These are phyloP conservation scores for Cadophora sp. DNA, from an alignment of 2,329 filamentous ascomycete species.

Conservation along the genomic window DNA sequence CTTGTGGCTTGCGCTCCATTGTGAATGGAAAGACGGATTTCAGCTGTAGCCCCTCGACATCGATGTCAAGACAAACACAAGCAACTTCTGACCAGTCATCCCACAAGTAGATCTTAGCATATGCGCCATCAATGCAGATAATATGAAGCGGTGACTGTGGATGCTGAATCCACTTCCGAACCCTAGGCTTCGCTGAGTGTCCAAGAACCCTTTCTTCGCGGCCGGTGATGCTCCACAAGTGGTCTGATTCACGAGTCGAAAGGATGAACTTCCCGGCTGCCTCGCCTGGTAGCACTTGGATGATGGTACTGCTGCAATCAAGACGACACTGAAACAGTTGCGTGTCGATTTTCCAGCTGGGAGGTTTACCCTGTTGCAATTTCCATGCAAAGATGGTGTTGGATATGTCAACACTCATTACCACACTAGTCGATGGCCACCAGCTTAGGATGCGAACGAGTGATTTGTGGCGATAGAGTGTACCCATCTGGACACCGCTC, in stretches of 20 bases:
- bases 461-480: slow-evolving; percentile 43
- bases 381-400: slow-evolving; percentile 33
- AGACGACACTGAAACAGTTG: slow-evolving; percentile 35
- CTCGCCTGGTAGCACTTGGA: slow-evolving; percentile 41
- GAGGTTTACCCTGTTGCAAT: slow-evolving; percentile 15
- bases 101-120: slow-evolving; percentile 41
- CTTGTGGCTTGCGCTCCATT: slow-evolving; percentile 20
- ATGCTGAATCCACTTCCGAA: slow-evolving; percentile 40
- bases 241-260: slow-evolving; percentile 44
- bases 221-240: slow-evolving; percentile 42
- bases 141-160: slow-evolving; percentile 38
- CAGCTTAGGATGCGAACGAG: slow-evolving; percentile 42
- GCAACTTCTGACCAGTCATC: slow-evolving; percentile 41
- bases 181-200: slow-evolving; percentile 33
- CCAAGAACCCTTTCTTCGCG: slow-evolving; percentile 36
- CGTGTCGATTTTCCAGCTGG: slow-evolving; percentile 9
- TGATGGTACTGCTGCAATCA: slow-evolving; percentile 37
- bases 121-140: slow-evolving; percentile 41
- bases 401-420: slow-evolving; percentile 42
- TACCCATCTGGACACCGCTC: slow-evolving; percentile 37
- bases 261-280: slow-evolving; percentile 42
- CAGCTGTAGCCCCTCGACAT: slow-evolving; percentile 31
- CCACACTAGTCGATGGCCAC: slow-evolving; percentile 34
- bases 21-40: slow-evolving; percentile 35
- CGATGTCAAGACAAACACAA: slow-evolving; percentile 25